Evolutionary conservation across 2,329 filamentous ascomycete species (phyloP).

Genomic region (Phaeophleospora eucalypticola): DNA sequence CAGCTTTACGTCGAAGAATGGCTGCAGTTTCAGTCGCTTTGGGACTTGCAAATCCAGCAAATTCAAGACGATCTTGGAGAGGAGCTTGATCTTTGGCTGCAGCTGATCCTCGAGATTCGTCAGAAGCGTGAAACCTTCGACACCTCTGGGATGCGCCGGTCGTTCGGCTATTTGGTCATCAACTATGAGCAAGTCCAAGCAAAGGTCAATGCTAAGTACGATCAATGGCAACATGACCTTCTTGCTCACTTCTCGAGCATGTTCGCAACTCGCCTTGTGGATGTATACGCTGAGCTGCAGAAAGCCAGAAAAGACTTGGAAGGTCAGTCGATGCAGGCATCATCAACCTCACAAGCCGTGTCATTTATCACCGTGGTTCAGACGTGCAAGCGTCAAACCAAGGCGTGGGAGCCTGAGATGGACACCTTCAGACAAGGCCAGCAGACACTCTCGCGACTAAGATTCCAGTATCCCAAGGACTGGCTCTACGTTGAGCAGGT

Average conservation of each 20-base stretch:
- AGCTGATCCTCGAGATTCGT: slow-evolving; percentile 92
- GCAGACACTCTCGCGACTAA: slow-evolving; percentile 82
- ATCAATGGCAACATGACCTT: slow-evolving; percentile 99
- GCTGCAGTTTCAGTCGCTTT: slow-evolving; percentile 96
- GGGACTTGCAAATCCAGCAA: slow-evolving; percentile 94
- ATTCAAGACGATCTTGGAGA: slow-evolving; percentile 91
- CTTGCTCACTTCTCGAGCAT: slow-evolving; percentile 87
- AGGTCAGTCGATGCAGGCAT: slow-evolving; percentile 84
- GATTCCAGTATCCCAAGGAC: slow-evolving; percentile 88
- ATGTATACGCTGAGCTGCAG: slow-evolving; percentile 87
- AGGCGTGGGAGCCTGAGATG: slow-evolving; percentile 90
- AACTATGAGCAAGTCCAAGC: slow-evolving; percentile 99
- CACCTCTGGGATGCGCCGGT: slow-evolving; percentile 86
- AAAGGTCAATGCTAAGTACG: slow-evolving; percentile 98
- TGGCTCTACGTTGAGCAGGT: slow-evolving; percentile 97
- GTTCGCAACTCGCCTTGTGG: slow-evolving; percentile 83
- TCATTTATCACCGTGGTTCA: slow-evolving; percentile 98
- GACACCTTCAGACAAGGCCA: slow-evolving; percentile 95
- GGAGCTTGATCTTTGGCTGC: slow-evolving; percentile 86
- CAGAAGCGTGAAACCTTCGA: slow-evolving; percentile 96
- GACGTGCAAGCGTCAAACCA: slow-evolving; percentile 89
- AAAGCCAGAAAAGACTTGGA: slow-evolving; percentile 88
- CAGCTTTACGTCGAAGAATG: slow-evolving; percentile 91
- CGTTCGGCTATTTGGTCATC: slow-evolving; percentile 90
- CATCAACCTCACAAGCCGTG: slow-evolving; percentile 93